A percentile compares a stretch with the other conserved stretches of the same genome.
Evolutionary conservation across 129 eudicot species (phyloP).

Genomic region (Pittosporum tobira): DNA sequence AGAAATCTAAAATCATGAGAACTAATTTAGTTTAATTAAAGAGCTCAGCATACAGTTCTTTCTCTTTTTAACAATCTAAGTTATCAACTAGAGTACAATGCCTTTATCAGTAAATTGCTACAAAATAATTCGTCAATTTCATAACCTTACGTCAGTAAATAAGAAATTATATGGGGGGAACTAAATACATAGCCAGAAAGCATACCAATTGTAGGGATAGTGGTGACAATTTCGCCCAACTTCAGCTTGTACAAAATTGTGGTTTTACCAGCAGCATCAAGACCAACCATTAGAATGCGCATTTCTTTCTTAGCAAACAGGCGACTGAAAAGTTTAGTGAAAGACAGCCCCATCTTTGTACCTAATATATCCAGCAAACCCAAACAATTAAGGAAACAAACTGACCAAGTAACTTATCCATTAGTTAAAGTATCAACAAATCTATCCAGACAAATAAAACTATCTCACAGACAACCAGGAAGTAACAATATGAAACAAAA

Average conservation of each 20-base stretch:
- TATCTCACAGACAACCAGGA: too few species aligned
- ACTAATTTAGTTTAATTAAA: too few species aligned
- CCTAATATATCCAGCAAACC: not conserved
- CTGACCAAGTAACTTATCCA: too few species aligned
- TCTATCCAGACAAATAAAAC: not conserved
- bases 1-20: too few species aligned
- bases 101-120: too few species aligned
- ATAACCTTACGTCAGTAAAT: not conserved
- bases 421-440: not conserved
- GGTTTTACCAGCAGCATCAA: conserved; percentile 54
- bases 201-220: conserved; percentile 46
- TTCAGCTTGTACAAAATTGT: conserved; percentile 45
- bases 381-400: not conserved
- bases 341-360: conserved; percentile 42
- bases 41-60: too few species aligned
- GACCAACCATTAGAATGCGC: conserved; percentile 50
- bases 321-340: conserved; percentile 40
- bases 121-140: too few species aligned
- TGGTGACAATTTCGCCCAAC: conserved; percentile 43
- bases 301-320: conserved; percentile 38
- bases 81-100: not conserved
- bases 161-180: not conserved
- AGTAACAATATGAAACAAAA: too few species aligned
- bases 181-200: not conserved
- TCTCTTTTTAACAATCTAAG: too few species aligned